Evolutionary conservation across 2,329 filamentous ascomycete genomes (phyloP).

Genomic region (Sordariomycetes sp.): DNA sequence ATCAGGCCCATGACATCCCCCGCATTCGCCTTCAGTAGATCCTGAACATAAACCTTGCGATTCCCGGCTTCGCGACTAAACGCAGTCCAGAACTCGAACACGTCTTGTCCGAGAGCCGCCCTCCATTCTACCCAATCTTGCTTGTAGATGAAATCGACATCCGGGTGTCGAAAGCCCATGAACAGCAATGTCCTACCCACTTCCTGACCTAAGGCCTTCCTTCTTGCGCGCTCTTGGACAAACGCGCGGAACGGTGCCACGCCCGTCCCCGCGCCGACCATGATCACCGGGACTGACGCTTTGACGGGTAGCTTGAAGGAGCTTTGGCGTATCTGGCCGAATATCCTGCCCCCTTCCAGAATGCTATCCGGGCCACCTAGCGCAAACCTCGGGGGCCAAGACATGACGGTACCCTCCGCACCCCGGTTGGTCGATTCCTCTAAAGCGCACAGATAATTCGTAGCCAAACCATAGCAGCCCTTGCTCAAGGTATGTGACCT

Average conservation of each 20-base stretch:
- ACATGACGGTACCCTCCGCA: background rate
- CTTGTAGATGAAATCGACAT: slow-evolving; percentile 75
- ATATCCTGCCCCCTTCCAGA: background rate
- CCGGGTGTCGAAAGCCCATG: slow-evolving; percentile 40
- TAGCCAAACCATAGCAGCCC: slow-evolving; percentile 10
- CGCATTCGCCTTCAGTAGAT: background rate
- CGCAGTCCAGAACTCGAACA: background rate
- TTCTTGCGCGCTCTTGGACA: slow-evolving; percentile 12
- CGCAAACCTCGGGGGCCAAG: background rate
- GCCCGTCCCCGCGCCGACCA: slow-evolving; percentile 39
- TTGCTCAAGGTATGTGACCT: background rate
- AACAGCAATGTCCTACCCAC: slow-evolving; percentile 10
- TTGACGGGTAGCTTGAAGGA: slow-evolving; percentile 33
- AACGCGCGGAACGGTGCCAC: slow-evolving; percentile 28
- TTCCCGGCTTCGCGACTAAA: background rate
- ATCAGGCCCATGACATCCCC: background rate
- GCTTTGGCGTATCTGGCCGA: slow-evolving; percentile 9
- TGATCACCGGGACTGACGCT: slow-evolving; percentile 33
- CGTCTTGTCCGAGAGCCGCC: background rate
- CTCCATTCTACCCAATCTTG: slow-evolving; percentile 61
- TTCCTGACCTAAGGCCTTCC: slow-evolving; percentile 10
- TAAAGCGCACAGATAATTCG: slow-evolving; percentile 15
- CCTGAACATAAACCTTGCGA: background rate
- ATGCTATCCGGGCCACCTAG: background rate
- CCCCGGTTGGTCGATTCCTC: background rate